phyloP scores from a whole-genome alignment of 179 eudicot species.

The Spergularia azorica region DNA sequence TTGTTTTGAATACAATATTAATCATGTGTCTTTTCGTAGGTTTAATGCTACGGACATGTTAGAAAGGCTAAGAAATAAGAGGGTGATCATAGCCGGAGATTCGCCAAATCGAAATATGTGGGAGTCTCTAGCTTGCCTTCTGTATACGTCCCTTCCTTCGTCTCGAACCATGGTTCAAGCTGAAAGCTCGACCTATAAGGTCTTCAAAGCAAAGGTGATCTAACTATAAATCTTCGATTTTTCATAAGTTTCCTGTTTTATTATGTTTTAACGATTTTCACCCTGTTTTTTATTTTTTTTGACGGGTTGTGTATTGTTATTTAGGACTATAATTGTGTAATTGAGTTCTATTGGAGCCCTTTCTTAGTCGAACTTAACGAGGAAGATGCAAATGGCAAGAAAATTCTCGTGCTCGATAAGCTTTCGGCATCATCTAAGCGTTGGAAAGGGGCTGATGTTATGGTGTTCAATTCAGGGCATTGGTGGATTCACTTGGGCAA shows the following conservation, averaged over 20 bases:
- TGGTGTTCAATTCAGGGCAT: conserved; percentile 50
- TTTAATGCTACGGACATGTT: conserved; percentile 39
- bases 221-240: background rate
- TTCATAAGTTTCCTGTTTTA: too few species aligned
- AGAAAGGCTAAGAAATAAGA: conserved; percentile 44
- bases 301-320: background rate
- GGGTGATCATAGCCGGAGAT: conserved; percentile 43
- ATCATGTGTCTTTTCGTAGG: conserved; percentile 5
- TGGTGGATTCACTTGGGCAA: conserved; percentile 48
- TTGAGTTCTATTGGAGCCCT: conserved; percentile 53
- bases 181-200: conserved; percentile 7
- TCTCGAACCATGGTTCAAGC: conserved; percentile 25
- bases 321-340: conserved; percentile 41
- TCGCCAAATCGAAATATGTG: conserved; percentile 46
- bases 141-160: conserved; percentile 34
- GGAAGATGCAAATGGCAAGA: conserved; percentile 31
- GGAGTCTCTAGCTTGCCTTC: conserved; percentile 50
- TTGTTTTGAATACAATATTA: background rate
- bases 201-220: conserved; percentile 33
- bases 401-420: conserved; percentile 37
- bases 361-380: conserved; percentile 32
- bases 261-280: too few species aligned
- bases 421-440: conserved; percentile 20
- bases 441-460: conserved; percentile 48
- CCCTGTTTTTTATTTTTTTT: background rate